Conservation (phyloP, 75 land plant genomes). For the Azolla pinnata region DNA sequence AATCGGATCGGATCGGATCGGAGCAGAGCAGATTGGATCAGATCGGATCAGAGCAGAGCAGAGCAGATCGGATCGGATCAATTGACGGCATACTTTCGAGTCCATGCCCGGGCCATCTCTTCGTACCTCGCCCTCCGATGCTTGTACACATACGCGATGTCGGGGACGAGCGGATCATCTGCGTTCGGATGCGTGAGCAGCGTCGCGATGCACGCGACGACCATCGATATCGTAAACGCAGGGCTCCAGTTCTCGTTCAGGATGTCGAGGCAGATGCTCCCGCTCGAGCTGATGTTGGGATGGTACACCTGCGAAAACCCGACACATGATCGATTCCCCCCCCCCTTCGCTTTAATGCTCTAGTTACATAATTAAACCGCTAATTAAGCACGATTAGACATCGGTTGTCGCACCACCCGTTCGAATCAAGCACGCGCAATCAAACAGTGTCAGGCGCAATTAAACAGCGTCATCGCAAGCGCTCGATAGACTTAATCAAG, state of each 20-base stretch:
- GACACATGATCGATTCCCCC: no score
- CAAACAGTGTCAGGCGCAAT: neutral
- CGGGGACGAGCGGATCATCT: conserved; percentile 1
- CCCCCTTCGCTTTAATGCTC: no score
- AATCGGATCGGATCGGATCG: no score
- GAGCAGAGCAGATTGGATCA: no score
- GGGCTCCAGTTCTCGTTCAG: neutral
- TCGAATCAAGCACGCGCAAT: neutral
- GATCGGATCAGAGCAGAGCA: no score
- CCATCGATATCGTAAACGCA: neutral
- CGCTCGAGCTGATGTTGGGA: neutral
- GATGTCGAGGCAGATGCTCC: neutral
- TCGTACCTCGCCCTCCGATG: neutral
- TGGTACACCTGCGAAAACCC: neutral
- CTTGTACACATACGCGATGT: neutral
- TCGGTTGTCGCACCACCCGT: neutral
- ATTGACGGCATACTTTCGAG: neutral
- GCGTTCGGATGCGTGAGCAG: no score
- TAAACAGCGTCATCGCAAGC: neutral
- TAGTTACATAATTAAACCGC: neutral
- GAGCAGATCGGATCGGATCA: no score
- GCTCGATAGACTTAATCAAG: neutral
- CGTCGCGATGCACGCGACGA: neutral
- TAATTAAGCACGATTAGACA: neutral
- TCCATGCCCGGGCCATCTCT: neutral